Percentiles rank a stretch among this genome's conserved stretches.
These are phyloP conservation scores for Catharanthus roseus DNA, from an alignment of 257 asterid species.

Conservation along the genomic window DNA sequence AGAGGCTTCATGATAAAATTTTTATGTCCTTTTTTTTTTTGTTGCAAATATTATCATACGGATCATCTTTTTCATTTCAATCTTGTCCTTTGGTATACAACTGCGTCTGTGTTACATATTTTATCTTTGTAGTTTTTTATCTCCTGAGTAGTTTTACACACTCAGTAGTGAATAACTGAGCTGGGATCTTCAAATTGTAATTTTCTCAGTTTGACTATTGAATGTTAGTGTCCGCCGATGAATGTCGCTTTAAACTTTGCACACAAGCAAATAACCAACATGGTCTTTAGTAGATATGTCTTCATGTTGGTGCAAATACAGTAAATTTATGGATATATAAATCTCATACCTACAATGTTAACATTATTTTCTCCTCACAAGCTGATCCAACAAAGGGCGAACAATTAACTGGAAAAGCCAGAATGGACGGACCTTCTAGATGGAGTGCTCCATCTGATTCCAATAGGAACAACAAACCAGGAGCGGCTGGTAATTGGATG, in stretches of 20 bases:
- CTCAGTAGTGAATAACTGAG: background rate
- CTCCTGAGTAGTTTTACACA: background rate
- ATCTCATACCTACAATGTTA: background rate
- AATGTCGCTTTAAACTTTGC: background rate
- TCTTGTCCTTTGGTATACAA: background rate
- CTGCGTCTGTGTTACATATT: background rate
- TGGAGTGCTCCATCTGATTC: conserved; percentile 28
- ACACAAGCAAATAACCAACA: background rate
- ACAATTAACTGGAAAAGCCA: conserved; percentile 25
- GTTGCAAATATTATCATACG: background rate
- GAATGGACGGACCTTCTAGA: conserved; percentile 36
- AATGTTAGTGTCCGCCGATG: background rate
- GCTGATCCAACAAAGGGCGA: conserved; percentile 32
- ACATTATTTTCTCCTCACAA: background rate
- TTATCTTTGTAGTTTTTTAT: background rate
- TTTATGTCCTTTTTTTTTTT: background rate
- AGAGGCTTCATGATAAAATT: conserved; percentile 1
- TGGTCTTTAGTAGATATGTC: background rate
- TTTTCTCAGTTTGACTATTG: background rate
- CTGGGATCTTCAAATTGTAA: background rate
- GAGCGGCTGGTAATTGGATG: conserved; percentile 28
- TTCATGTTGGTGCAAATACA: background rate
- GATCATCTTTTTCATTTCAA: background rate
- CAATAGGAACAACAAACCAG: conserved; percentile 34
- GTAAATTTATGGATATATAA: background rate